phyloP scores from a whole-genome alignment of 768 basidiomycete genomes.

The Harrya chromipes region DNA sequence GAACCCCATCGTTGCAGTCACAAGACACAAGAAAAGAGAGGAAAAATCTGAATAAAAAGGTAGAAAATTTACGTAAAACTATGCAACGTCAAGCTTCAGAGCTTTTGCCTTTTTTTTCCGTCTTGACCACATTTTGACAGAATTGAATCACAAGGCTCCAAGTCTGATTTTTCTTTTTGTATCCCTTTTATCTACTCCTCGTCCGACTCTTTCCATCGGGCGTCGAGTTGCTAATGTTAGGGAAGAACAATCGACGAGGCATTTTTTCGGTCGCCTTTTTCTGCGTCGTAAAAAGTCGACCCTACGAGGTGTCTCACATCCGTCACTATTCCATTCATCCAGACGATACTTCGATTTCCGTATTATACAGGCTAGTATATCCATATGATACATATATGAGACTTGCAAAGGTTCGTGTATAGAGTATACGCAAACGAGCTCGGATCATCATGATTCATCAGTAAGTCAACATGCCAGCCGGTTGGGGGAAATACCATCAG shows the following conservation, averaged over 20 bases:
- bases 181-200: constrained; percentile 47
- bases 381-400: not conserved
- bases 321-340: too few relatives aligned
- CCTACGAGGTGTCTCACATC: constrained; percentile 66
- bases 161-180: not conserved
- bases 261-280: constrained; percentile 54
- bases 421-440: not conserved
- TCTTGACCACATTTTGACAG: too few relatives aligned
- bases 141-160: not conserved
- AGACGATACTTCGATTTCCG: constrained; percentile 7
- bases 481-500: not conserved
- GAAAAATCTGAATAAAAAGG: not conserved
- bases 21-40: not conserved
- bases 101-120: too few relatives aligned
- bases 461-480: too few relatives aligned
- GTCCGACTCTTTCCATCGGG: constrained; percentile 41
- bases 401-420: not conserved
- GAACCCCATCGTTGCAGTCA: constrained; percentile 16
- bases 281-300: constrained; percentile 35
- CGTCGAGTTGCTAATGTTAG: constrained; percentile 51
- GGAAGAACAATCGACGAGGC: constrained; percentile 43
- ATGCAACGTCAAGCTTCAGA: not conserved
- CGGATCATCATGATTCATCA: not conserved
- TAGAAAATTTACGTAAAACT: constrained; percentile 15
- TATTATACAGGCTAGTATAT: constrained; percentile 8